Evolutionary conservation across 1,284 basidiomycete species (phyloP), one percentile per base, ranked within the genome.

Genomic region (Trichosporon sp.): DNA sequence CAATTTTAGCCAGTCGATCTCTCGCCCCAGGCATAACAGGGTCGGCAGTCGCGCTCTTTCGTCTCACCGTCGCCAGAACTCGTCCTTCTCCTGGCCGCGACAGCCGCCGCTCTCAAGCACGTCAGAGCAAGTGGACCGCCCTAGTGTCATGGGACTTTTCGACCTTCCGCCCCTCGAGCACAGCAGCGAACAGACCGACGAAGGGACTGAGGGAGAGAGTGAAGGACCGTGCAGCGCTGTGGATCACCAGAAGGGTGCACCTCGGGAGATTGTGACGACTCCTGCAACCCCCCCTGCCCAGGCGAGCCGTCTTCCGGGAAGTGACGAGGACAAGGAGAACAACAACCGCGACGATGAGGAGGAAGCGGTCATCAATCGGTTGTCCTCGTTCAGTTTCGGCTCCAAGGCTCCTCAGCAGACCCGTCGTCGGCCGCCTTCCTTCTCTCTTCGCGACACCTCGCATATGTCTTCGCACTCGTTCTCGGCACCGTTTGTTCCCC

Each of bases 351-450:
- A 68, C 31, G 75, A 75, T 35, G 68, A 75, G 31, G 67, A 67
- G 11, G 44, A 53, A 6, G 69, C 44, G 4, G 74, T 70, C 9
- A 73, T 69, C 25, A 70, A 68, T 12, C 70, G 78, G 18, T 65
- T 81, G 29, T 71, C 74, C 2, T 65, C 78, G 6, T 82, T 82
- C 66, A 74, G 72, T 18, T 82, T 82, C 65, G 80, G 79, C 1
- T 60, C 77, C 27, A 81, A 80, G 71, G 67, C 76, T 9, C 31
- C 53, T 66, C 27, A 65, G 38, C 64, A 15, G 62, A 47, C 65
- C 66, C 35, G 44, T n/a, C 29, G 66, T 60, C 65, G 74, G 42
- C 71, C 51, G 51, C 69, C 68, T 11, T 67, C 74, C 15, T 60
- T 71, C 62, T 53, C 64, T 8, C 34, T 70, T 18, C 68, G 38